Evolutionary conservation across 176 grass and related monocot genomes (phyloP).

Genomic region (Aegilops umbellulata): DNA sequence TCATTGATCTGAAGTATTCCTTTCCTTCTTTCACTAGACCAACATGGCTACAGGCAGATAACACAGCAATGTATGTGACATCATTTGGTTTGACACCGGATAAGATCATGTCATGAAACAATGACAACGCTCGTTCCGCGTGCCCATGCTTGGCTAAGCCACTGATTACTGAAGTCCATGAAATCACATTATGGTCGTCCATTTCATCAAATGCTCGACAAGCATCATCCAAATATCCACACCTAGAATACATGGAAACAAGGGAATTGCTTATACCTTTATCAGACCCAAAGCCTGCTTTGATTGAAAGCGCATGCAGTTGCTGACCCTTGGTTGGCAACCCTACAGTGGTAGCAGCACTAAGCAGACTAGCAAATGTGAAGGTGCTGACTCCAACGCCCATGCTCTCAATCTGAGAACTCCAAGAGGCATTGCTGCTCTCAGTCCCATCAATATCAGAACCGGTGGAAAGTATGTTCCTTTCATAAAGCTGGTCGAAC

Average conservation of each 20-base stretch:
- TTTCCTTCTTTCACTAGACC: constrained; percentile 70
- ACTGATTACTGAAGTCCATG: constrained; percentile 89
- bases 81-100: constrained; percentile 71
- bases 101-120: constrained; percentile 63
- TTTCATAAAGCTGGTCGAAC: constrained; percentile 57
- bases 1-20: constrained; percentile 72
- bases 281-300: constrained; percentile 67
- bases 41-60: constrained; percentile 84
- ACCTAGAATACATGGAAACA: constrained; percentile 92
- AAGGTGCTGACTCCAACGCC: constrained; percentile 56
- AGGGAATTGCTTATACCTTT: constrained; percentile 63
- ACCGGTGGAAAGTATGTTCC: constrained; percentile 52
- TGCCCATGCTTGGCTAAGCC: constrained; percentile 87
- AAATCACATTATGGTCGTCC: constrained; percentile 70
- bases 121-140: constrained; percentile 38
- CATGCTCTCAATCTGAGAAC: constrained; percentile 40
- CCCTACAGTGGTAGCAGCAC: constrained; percentile 70
- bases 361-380: constrained; percentile 82
- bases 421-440: constrained; percentile 29
- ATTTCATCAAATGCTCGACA: constrained; percentile 57
- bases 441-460: constrained; percentile 25
- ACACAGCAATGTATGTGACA: constrained; percentile 74
- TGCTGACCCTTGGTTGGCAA: constrained; percentile 72
- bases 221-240: constrained; percentile 72
- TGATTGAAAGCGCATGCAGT: constrained; percentile 68